Evolutionary conservation across 2,329 filamentous ascomycete genomes (phyloP).

Genomic region (Pseudogymnoascus sp.): DNA sequence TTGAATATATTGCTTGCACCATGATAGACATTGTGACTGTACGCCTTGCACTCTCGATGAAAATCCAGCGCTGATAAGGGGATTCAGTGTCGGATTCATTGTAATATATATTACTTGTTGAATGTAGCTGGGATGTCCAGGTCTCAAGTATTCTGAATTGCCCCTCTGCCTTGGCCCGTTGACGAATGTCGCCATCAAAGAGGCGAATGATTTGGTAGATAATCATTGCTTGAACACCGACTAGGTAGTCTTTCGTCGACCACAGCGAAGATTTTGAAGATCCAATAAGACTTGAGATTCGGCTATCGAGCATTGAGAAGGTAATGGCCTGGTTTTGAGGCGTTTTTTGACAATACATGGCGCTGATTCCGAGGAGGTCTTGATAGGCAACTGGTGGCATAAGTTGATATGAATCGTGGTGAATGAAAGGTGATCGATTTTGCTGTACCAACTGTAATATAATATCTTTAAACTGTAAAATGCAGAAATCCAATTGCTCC

Average conservation of each 20-base stretch:
- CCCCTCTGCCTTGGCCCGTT: conserved; percentile 20
- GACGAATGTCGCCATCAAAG: conserved; percentile 23
- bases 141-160: conserved; percentile 20
- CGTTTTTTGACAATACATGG: conserved; percentile 16
- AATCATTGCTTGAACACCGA: conserved; percentile 21
- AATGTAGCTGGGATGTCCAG: conserved; percentile 22
- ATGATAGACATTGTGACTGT: conserved; percentile 20
- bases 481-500: conserved; percentile 12
- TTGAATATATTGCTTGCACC: conserved; percentile 15
- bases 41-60: conserved; percentile 30
- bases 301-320: conserved; percentile 18
- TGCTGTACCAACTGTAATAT: conserved; percentile 13
- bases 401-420: conserved; percentile 13
- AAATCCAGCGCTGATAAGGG: conserved; percentile 24
- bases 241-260: conserved; percentile 12
- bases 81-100: neutral
- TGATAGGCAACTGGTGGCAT: conserved; percentile 15
- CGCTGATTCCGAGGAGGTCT: conserved; percentile 16
- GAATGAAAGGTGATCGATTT: conserved; percentile 19
- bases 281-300: conserved; percentile 11
- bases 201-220: conserved; percentile 27
- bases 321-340: conserved; percentile 9
- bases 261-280: conserved; percentile 6
- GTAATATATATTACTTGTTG: conserved; percentile 7
- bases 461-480: conserved; percentile 14